A percentile compares a stretch with the other conserved stretches of the same genome.
These are phyloP conservation scores for Paecilomyces formosus DNA, from an alignment of 2,329 filamentous ascomycete genomes.

Conservation along the genomic window DNA sequence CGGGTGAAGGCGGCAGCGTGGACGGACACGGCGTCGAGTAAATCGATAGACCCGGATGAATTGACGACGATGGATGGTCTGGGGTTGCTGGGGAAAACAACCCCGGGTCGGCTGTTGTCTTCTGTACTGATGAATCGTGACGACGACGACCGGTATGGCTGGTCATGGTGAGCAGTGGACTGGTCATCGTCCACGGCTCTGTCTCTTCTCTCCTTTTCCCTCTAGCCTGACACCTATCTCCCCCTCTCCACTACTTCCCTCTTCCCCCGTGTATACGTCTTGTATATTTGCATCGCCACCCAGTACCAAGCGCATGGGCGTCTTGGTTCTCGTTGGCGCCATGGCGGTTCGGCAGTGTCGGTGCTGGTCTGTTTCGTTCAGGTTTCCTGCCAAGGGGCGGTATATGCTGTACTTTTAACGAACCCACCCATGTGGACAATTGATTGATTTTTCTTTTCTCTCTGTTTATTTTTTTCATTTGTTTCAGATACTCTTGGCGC, in stretches of 20 bases:
- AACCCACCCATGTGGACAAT: neutral
- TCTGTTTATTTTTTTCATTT: neutral
- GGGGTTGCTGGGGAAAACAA: neutral
- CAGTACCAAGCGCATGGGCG: constrained; percentile 16
- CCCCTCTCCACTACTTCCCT: constrained; percentile 18
- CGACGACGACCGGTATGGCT: neutral
- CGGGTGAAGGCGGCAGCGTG: constrained; percentile 21
- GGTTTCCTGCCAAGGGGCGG: neutral
- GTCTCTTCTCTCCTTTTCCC: constrained; percentile 5
- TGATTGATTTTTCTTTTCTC: neutral
- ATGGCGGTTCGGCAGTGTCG: constrained; percentile 8
- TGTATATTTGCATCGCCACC: constrained; percentile 29
- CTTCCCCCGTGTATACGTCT: constrained; percentile 6
- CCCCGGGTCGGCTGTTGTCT: neutral
- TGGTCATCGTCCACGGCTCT: constrained; percentile 9
- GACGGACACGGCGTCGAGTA: constrained; percentile 33
- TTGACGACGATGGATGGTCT: neutral
- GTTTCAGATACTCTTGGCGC: neutral
- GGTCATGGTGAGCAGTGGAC: constrained; percentile 17
- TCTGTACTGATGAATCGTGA: constrained; percentile 1
- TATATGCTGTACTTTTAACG: constrained; percentile 4
- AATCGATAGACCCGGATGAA: constrained; percentile 4
- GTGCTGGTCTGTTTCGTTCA: neutral
- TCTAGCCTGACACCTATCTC: neutral
- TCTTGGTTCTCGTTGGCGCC: constrained; percentile 27